phyloP scores from a whole-genome alignment of 305 asterid genomes.

The Plantago lanceolata region DNA sequence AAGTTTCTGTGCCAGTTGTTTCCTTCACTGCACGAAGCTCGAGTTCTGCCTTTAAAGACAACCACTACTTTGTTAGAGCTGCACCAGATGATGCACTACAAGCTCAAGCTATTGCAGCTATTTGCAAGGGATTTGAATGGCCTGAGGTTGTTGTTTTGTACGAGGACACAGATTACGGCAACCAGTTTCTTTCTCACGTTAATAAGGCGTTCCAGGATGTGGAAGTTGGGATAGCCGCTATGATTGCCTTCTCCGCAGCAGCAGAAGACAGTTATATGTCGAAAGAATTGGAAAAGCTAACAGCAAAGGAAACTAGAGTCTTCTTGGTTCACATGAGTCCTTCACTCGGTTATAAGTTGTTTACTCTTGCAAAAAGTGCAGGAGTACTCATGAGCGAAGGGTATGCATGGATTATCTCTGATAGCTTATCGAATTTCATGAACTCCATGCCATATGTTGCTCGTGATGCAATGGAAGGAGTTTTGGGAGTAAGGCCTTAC shows the following conservation, averaged over 20 bases:
- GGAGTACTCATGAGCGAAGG: slow-evolving; percentile 49
- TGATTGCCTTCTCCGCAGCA: slow-evolving; percentile 32
- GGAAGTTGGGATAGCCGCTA: slow-evolving; percentile 30
- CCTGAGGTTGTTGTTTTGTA: slow-evolving; percentile 35
- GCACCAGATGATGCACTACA: slow-evolving; percentile 43
- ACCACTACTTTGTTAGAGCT: slow-evolving; percentile 38
- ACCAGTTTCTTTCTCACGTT: slow-evolving; percentile 35
- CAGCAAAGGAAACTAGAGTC: slow-evolving; percentile 40
- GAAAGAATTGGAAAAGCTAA: slow-evolving; percentile 30
- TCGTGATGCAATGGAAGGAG: too few species aligned
- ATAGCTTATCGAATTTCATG: slow-evolving; percentile 36
- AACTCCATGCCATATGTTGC: too few species aligned
- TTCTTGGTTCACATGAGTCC: slow-evolving; percentile 54
- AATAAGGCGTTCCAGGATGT: slow-evolving; percentile 36
- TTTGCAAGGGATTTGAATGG: slow-evolving; percentile 47
- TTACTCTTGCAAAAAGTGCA: slow-evolving; percentile 37
- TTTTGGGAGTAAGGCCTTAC: too few species aligned
- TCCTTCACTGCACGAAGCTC: slow-evolving; percentile 43
- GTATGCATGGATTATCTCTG: slow-evolving; percentile 56
- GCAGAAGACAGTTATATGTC: slow-evolving; percentile 27
- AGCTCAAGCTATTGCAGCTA: slow-evolving; percentile 47
- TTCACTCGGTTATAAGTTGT: slow-evolving; percentile 43
- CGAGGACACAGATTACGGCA: slow-evolving; percentile 45
- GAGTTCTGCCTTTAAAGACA: slow-evolving; percentile 23
- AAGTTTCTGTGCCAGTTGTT: slow-evolving; percentile 42